phyloP scores from a whole-genome alignment of 75 land plant species.

The Pseudotsuga menziesii region DNA sequence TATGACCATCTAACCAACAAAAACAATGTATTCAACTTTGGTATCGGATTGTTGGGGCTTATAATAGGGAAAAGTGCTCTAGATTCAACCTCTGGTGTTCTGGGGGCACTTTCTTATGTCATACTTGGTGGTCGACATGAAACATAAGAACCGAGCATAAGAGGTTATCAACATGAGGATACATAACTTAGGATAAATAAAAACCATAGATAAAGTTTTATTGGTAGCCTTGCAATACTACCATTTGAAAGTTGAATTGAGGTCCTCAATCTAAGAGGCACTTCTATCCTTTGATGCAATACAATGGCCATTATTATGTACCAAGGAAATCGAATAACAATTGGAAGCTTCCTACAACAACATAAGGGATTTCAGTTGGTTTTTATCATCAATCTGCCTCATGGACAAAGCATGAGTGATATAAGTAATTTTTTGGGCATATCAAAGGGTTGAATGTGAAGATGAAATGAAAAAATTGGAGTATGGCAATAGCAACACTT shows the following conservation, averaged over 20 bases:
- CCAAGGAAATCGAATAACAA: constrained; percentile 16
- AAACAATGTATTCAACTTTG: constrained; percentile 87
- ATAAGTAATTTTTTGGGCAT: too few relatives aligned
- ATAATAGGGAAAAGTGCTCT: constrained; percentile 61
- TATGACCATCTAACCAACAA: constrained; percentile 75
- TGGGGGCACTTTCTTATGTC: background rate
- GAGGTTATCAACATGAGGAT: constrained; percentile 17
- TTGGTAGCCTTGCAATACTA: background rate
- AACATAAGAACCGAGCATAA: background rate
- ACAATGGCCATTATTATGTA: background rate
- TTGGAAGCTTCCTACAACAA: constrained; percentile 7
- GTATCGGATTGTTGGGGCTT: constrained; percentile 76
- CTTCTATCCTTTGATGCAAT: background rate
- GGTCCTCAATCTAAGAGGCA: background rate
- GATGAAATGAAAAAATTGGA: too few relatives aligned
- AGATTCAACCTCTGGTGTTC: background rate
- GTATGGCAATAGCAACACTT: too few relatives aligned
- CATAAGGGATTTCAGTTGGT: constrained; percentile 20
- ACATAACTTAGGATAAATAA: background rate
- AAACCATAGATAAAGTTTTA: background rate
- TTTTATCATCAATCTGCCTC: background rate
- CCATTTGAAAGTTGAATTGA: background rate
- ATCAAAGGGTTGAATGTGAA: too few relatives aligned
- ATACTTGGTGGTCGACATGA: constrained; percentile 7
- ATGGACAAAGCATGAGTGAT: too few relatives aligned